Conservation (phyloP, 371 early-diverging fungal genomes). For the Rhizopus microsporus region DNA sequence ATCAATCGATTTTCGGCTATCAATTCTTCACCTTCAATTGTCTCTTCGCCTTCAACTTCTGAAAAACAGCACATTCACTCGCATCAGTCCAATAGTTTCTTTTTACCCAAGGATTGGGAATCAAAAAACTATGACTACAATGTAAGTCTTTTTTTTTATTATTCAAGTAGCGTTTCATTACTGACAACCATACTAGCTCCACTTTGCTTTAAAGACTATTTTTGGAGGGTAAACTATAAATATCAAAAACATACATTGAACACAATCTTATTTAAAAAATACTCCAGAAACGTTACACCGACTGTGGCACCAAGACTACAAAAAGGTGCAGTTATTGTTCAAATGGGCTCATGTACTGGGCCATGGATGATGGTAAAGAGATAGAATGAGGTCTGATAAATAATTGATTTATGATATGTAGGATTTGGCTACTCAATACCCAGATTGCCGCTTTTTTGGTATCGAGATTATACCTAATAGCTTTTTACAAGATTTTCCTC, state of each 20-base stretch:
- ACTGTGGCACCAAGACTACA: conserved; percentile 20
- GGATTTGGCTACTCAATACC: conserved; percentile 46
- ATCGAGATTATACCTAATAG: conserved; percentile 18
- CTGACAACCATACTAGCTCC: conserved; percentile 16
- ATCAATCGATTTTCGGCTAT: not conserved
- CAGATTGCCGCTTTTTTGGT: conserved; percentile 33
- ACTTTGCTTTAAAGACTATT: conserved; percentile 21
- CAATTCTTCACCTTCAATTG: not conserved
- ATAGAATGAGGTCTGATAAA: not conserved
- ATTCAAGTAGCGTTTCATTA: not conserved
- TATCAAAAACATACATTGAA: not conserved
- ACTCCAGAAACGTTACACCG: conserved; percentile 21
- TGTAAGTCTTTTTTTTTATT: conserved; percentile 9
- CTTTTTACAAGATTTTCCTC: conserved; percentile 20
- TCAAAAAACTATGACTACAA: conserved; percentile 16
- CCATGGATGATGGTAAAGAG: conserved; percentile 25
- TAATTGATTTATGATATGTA: conserved; percentile 4
- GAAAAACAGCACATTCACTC: not conserved
- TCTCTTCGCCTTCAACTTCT: not conserved
- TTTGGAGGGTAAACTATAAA: conserved; percentile 18
- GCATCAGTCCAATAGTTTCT: conserved; percentile 22
- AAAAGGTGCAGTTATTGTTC: conserved; percentile 25
- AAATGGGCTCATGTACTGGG: conserved; percentile 23
- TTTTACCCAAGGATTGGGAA: conserved; percentile 29
- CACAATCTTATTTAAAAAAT: not conserved